A percentile compares a stretch with the other conserved stretches of the same genome.
phyloP scores from a whole-genome alignment of 2,329 filamentous ascomycete species.

The Zymoseptoria brevis region DNA sequence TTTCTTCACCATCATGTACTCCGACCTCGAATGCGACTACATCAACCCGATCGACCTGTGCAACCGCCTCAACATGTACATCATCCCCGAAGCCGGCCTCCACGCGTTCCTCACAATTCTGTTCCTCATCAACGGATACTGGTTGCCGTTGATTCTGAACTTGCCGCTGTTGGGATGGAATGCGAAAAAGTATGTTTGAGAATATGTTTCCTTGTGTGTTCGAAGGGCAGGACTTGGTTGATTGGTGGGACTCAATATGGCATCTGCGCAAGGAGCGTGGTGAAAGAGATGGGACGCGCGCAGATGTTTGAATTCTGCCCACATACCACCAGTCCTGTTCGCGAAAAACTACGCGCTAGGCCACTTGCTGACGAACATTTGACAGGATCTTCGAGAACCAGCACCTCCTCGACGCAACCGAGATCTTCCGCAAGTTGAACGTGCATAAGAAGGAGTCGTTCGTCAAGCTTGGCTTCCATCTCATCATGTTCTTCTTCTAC shows the following conservation, averaged over 20 bases:
- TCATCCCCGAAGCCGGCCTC: constrained; percentile 94
- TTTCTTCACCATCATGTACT: constrained; percentile 99
- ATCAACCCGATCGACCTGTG: constrained; percentile 99
- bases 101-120: constrained; percentile 92
- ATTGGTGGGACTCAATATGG: not conserved
- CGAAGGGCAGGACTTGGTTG: not conserved
- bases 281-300: not conserved
- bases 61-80: constrained; percentile 99
- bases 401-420: constrained; percentile 91
- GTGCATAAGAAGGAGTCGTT: constrained; percentile 99
- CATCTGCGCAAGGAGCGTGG: not conserved
- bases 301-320: not conserved
- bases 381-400: constrained; percentile 90
- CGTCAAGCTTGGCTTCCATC: constrained; percentile 95
- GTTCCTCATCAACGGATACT: constrained; percentile 98
- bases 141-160: constrained; percentile 87
- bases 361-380: not conserved
- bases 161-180: constrained; percentile 89
- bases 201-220: not conserved
- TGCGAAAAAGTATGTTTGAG: constrained; percentile 77
- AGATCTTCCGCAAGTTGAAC: constrained; percentile 98
- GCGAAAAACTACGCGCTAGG: not conserved
- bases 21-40: constrained; percentile 98
- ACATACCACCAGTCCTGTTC: not conserved
- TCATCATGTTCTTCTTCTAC: constrained; percentile 99